A percentile compares a stretch with the other conserved stretches of the same genome.
These are phyloP conservation scores for Conringia planisiliqua DNA, from an alignment of 345 rosid genomes.

Conservation along the genomic window DNA sequence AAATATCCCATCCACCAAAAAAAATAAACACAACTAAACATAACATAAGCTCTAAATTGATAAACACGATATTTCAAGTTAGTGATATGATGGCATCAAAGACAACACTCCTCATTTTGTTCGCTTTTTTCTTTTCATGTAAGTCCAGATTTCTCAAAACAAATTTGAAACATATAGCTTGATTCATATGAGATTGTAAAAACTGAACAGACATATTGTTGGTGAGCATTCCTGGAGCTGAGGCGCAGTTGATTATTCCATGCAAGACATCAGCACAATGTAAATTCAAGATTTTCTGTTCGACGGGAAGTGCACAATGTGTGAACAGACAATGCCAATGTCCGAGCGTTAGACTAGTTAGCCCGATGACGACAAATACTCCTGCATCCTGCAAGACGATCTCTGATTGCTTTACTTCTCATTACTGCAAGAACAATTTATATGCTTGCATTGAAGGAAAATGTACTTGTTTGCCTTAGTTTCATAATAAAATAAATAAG, in stretches of 20 bases:
- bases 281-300: background rate
- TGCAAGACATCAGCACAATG: conserved; percentile 18
- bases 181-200: background rate
- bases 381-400: background rate
- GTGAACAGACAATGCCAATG: conserved; percentile 25
- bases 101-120: too few relatives aligned
- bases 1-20: background rate
- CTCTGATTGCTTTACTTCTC: background rate
- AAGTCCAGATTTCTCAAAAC: background rate
- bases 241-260: conserved; percentile 22
- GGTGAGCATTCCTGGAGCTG: conserved; percentile 15
- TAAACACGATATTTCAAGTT: too few relatives aligned
- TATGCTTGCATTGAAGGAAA: background rate
- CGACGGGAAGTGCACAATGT: conserved; percentile 19
- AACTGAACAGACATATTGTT: background rate
- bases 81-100: too few relatives aligned
- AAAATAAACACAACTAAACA: too few relatives aligned
- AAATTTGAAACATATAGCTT: background rate
- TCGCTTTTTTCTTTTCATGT: background rate
- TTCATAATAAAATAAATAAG: background rate
- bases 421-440: background rate
- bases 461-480: conserved; percentile 1
- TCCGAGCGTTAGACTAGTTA: background rate
- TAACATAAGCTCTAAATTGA: too few relatives aligned
- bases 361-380: background rate